Evolutionary conservation across 768 basidiomycete genomes (phyloP).

Genomic region (Tulasnella calospora): DNA sequence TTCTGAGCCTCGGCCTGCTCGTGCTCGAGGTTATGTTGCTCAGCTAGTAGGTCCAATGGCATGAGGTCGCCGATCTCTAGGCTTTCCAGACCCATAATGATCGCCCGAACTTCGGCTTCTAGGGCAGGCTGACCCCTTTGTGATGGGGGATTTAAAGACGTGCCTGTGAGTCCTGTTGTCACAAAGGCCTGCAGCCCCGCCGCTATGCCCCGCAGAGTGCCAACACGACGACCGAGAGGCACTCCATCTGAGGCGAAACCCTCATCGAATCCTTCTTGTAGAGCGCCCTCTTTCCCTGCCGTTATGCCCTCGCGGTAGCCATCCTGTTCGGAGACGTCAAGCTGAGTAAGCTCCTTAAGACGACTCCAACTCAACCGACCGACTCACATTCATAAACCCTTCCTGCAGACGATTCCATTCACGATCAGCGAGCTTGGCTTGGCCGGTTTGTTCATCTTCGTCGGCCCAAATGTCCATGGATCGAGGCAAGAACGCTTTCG

Average conservation of each 20-base stretch:
- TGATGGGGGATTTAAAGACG: slow-evolving; percentile 26
- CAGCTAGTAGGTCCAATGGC: slow-evolving; percentile 71
- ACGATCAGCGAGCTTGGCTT: slow-evolving; percentile 28
- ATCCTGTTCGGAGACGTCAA: slow-evolving; percentile 46
- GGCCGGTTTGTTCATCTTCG: slow-evolving; percentile 2
- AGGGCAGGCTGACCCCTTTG: slow-evolving; percentile 28
- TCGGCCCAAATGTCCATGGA: slow-evolving; percentile 25
- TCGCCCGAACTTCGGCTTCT: slow-evolving; percentile 48
- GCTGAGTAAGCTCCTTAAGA: slow-evolving; percentile 6
- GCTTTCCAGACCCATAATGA: slow-evolving; percentile 52
- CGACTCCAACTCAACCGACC: not conserved
- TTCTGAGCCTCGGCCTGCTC: slow-evolving; percentile 39
- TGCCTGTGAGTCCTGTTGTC: not conserved
- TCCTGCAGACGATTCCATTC: slow-evolving; percentile 35
- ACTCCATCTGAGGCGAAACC: slow-evolving; percentile 71
- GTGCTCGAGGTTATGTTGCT: slow-evolving; percentile 56
- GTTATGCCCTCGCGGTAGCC: slow-evolving; percentile 97
- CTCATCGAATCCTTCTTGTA: slow-evolving; percentile 87
- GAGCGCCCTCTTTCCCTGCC: slow-evolving; percentile 77
- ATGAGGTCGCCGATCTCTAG: slow-evolving; percentile 68
- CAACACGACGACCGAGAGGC: slow-evolving; percentile 71
- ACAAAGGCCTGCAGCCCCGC: slow-evolving; percentile 48
- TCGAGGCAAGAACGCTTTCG: not conserved
- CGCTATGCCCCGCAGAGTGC: slow-evolving; percentile 66
- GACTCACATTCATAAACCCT: slow-evolving; percentile 35